Conservation (phyloP, 306 rosid species). For the Acmispon strigosus region DNA sequence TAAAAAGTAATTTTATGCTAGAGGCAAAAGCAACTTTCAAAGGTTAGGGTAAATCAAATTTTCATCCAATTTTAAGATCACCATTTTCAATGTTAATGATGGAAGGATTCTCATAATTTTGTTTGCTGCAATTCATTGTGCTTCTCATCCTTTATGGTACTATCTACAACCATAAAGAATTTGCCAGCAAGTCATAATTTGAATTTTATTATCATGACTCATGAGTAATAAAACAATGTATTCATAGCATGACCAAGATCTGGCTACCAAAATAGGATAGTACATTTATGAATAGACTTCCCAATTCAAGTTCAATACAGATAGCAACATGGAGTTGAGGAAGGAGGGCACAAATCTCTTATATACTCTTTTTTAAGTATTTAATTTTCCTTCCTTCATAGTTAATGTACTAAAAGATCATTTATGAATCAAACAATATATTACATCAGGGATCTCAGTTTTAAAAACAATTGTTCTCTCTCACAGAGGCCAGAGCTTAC, state of each 20-base stretch:
- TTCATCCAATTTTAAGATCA: too few relatives aligned
- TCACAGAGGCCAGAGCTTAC: constrained; percentile 30
- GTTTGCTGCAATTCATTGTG: constrained; percentile 61
- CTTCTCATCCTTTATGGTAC: constrained; percentile 74
- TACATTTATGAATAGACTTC: background rate
- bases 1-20: background rate
- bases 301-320: background rate
- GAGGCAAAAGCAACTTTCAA: background rate
- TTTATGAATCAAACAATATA: too few relatives aligned
- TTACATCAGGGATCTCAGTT: too few relatives aligned
- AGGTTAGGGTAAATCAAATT: too few relatives aligned
- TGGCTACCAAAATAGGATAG: background rate
- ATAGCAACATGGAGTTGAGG: background rate
- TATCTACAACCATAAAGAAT: constrained; percentile 74
- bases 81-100: too few relatives aligned
- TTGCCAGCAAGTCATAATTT: constrained; percentile 48
- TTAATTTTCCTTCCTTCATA: too few relatives aligned
- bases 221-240: background rate
- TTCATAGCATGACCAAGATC: background rate
- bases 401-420: too few relatives aligned
- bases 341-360: background rate
- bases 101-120: too few relatives aligned
- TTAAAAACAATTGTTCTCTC: too few relatives aligned
- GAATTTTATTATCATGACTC: background rate
- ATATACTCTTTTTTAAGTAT: too few relatives aligned